These are phyloP conservation scores for Rhodotorula glutinis DNA, from an alignment of 1,284 basidiomycete genomes.

Conservation along the genomic window DNA sequence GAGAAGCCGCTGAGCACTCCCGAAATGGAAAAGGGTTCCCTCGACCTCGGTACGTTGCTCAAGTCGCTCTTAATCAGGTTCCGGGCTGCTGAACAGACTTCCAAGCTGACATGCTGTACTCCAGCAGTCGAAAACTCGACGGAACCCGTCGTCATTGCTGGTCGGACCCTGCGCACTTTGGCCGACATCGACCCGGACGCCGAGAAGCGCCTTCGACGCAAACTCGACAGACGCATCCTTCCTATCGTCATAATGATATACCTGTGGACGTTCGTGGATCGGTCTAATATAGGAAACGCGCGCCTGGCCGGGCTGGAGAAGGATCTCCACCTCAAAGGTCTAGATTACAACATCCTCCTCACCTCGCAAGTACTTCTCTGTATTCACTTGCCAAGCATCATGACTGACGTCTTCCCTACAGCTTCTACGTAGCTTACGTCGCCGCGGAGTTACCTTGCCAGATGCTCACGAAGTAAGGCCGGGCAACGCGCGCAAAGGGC, in stretches of 20 bases:
- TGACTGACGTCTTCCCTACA: too few species aligned
- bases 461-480: conserved; percentile 55
- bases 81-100: too few species aligned
- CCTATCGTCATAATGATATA: conserved; percentile 29
- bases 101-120: background rate
- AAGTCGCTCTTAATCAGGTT: too few species aligned
- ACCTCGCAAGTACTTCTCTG: conserved; percentile 35
- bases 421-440: conserved; percentile 57
- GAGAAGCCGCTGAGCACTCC: too few species aligned
- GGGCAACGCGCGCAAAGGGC: too few species aligned
- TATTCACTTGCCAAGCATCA: too few species aligned
- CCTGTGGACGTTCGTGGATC: conserved; percentile 39
- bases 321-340: conserved; percentile 56
- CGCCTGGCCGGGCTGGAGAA: conserved; percentile 59
- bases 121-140: background rate
- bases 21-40: background rate
- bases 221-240: conserved; percentile 43
- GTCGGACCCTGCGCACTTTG: background rate
- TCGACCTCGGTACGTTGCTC: background rate
- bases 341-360: conserved; percentile 57
- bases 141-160: background rate
- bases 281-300: conserved; percentile 53
- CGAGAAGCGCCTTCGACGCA: conserved; percentile 17
- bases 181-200: conserved; percentile 45
- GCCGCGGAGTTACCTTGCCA: conserved; percentile 60